Evolutionary conservation across 2,329 filamentous ascomycete genomes (phyloP).

Genomic region (Neobulgaria alba): DNA sequence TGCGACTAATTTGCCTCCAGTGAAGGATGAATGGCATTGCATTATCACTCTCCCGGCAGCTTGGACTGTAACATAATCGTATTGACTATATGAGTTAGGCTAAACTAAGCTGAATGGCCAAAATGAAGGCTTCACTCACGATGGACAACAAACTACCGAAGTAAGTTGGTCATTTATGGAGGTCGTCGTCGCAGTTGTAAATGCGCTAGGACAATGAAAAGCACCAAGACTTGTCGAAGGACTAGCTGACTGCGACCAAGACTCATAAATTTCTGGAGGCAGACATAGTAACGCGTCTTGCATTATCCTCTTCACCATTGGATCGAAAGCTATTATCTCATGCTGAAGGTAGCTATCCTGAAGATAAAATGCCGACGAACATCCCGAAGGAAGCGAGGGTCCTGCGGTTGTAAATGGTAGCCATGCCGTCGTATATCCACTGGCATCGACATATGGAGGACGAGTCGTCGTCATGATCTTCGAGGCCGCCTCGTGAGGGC

Average conservation of each 20-base stretch:
- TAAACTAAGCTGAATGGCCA: conserved; percentile 1
- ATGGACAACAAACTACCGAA: conserved; percentile 11
- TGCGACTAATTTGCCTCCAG: not conserved
- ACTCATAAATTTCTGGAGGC: conserved; percentile 4
- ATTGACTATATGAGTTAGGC: conserved; percentile 3
- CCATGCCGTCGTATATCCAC: conserved; percentile 13
- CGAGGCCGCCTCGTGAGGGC: not conserved
- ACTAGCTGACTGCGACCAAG: not conserved
- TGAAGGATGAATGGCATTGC: conserved; percentile 9
- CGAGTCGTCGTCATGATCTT: conserved; percentile 4
- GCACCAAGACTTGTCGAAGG: conserved; percentile 6
- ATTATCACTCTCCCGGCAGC: no score
- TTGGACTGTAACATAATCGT: conserved; percentile 2
- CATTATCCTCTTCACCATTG: conserved; percentile 6
- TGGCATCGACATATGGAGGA: conserved; percentile 7
- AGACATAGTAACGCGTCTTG: conserved; percentile 7
- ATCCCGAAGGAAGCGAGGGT: conserved; percentile 5
- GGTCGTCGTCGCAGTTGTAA: conserved; percentile 6
- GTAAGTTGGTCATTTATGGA: conserved; percentile 7
- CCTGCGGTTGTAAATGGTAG: conserved; percentile 14
- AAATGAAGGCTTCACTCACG: conserved; percentile 5
- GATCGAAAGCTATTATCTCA: conserved; percentile 10
- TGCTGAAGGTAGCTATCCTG: conserved; percentile 1
- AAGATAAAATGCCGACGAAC: conserved; percentile 10
- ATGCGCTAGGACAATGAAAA: conserved; percentile 11